phyloP scores from a whole-genome alignment of 2,329 filamentous ascomycete species.

The Ascochyta viciae-villosae region DNA sequence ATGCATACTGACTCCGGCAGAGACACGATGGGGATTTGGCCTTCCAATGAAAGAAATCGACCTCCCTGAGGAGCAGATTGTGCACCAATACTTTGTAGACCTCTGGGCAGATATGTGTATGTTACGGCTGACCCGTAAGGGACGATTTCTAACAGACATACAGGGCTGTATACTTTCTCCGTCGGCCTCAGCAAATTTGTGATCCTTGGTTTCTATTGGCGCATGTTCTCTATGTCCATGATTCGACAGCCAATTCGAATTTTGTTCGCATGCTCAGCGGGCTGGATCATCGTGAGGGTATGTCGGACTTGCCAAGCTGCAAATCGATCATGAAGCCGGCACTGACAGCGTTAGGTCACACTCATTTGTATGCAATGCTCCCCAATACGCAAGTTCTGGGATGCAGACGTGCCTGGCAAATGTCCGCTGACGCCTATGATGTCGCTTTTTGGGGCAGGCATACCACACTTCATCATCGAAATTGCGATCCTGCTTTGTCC shows the following conservation, averaged over 20 bases:
- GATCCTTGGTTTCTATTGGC: conserved; percentile 33
- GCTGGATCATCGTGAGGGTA: conserved; percentile 29
- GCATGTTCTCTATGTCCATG: conserved; percentile 26
- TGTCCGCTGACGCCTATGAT: conserved; percentile 31
- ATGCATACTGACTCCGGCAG: conserved; percentile 18
- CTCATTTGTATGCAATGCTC: conserved; percentile 29
- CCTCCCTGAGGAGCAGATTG: conserved; percentile 21
- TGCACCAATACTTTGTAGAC: conserved; percentile 28
- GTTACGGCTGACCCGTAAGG: background rate
- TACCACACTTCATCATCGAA: conserved; percentile 35
- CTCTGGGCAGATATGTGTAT: conserved; percentile 33
- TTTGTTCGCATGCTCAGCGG: conserved; percentile 17
- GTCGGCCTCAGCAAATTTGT: conserved; percentile 34
- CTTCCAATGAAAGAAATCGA: conserved; percentile 23
- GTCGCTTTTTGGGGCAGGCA: conserved; percentile 23
- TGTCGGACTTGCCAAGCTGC: background rate
- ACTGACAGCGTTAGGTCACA: conserved; percentile 19
- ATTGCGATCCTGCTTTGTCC: conserved; percentile 31
- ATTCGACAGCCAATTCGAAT: conserved; percentile 31
- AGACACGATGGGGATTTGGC: conserved; percentile 35
- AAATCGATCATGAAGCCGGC: too few species aligned
- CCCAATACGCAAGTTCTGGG: conserved; percentile 31
- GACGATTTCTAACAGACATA: background rate
- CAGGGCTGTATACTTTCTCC: conserved; percentile 32
- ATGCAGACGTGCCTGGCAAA: conserved; percentile 18